Evolutionary conservation across 805 yeast genomes (phyloP).

Genomic region (Lachancea waltii): DNA sequence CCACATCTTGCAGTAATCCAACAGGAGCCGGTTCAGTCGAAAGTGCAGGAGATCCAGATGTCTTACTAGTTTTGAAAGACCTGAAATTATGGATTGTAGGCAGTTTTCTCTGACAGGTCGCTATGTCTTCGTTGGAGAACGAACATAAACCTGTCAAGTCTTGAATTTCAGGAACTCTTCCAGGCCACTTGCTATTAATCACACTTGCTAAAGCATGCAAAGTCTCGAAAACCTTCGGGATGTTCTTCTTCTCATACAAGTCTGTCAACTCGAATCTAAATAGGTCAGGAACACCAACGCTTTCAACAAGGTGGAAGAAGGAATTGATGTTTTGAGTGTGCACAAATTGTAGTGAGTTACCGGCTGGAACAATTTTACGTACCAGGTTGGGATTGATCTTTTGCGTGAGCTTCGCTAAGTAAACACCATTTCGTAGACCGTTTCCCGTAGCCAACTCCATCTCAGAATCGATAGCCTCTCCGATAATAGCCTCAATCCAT

Average conservation of each 20-base stretch:
- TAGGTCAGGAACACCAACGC: constrained; percentile 73
- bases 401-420: constrained; percentile 71
- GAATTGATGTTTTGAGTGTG: constrained; percentile 90
- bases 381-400: constrained; percentile 62
- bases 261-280: constrained; percentile 91
- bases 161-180: constrained; percentile 53
- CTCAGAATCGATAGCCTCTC: constrained; percentile 50
- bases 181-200: constrained; percentile 47
- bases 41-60: neutral
- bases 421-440: constrained; percentile 75
- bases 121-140: constrained; percentile 60
- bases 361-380: constrained; percentile 46
- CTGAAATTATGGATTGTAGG: constrained; percentile 76
- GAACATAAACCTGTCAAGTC: constrained; percentile 55
- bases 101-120: constrained; percentile 54
- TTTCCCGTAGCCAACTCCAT: constrained; percentile 49
- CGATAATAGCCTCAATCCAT: constrained; percentile 66
- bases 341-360: constrained; percentile 67
- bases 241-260: constrained; percentile 81
- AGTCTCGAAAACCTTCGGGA: constrained; percentile 91
- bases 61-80: constrained; percentile 40
- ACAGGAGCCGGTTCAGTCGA: neutral
- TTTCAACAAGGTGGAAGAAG: constrained; percentile 65
- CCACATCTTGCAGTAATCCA: neutral
- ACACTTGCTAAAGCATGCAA: constrained; percentile 81